These are phyloP conservation scores for Suillus sp. DNA, from an alignment of 768 basidiomycete genomes.

Conservation along the genomic window DNA sequence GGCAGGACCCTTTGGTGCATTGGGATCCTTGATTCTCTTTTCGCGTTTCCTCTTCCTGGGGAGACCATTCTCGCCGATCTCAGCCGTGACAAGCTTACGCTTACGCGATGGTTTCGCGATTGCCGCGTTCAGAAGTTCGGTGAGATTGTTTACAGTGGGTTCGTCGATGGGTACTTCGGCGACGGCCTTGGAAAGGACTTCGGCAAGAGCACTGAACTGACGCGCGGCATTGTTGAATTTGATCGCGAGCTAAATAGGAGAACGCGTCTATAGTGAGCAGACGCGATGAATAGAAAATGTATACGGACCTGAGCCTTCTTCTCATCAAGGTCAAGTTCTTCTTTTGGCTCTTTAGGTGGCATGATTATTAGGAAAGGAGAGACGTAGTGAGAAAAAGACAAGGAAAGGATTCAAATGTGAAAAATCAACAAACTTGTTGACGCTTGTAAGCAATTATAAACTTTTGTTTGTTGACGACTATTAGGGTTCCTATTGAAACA, in stretches of 20 bases:
- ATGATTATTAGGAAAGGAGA: slow-evolving; percentile 25
- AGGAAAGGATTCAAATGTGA: slow-evolving; percentile 42
- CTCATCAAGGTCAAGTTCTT: slow-evolving; percentile 30
- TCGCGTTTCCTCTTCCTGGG: slow-evolving; percentile 36
- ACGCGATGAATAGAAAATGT: slow-evolving; percentile 12
- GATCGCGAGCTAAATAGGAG: slow-evolving; percentile 50
- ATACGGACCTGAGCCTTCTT: slow-evolving; percentile 33
- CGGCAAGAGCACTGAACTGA: slow-evolving; percentile 60
- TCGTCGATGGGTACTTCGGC: slow-evolving; percentile 39
- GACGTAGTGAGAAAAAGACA: slow-evolving; percentile 29
- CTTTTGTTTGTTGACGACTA: slow-evolving; percentile 42
- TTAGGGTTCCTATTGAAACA: slow-evolving; percentile 39
- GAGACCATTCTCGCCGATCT: slow-evolving; percentile 42
- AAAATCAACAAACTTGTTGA: slow-evolving; percentile 40
- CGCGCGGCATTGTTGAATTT: slow-evolving; percentile 64
- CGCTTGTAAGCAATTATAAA: slow-evolving; percentile 39
- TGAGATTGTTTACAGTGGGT: slow-evolving; percentile 23
- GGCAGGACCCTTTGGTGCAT: slow-evolving; percentile 92
- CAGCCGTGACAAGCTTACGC: slow-evolving; percentile 44
- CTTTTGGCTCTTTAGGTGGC: slow-evolving; percentile 30
- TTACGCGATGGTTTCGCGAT: slow-evolving; percentile 45
- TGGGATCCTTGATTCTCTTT: slow-evolving; percentile 82
- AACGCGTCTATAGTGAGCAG: slow-evolving; percentile 20
- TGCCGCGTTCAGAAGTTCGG: slow-evolving; percentile 31
- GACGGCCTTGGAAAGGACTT: slow-evolving; percentile 56